Evolutionary conservation across 192 early-diverging fungal species (phyloP), one percentile per base, ranked within the genome.

Genomic region (Coemansia sp.): DNA sequence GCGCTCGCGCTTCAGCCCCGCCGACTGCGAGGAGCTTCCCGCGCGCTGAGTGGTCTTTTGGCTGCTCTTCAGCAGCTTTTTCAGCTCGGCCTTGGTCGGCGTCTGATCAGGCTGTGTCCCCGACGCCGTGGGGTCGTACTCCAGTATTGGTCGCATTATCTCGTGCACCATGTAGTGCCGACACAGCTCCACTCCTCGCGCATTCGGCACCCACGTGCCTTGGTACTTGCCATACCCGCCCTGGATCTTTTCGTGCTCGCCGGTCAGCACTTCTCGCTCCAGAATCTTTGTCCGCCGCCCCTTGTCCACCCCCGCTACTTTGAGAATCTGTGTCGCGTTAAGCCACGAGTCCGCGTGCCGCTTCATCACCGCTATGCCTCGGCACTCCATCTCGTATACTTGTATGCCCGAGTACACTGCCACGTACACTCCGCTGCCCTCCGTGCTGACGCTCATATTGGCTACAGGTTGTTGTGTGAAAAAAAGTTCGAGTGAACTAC

Each of bases 161-260:
- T 84, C 61, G 52, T 90, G 84, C 11, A 97, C 93, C n/a, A 81
- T 77, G 70, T 93, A 98, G 53, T 91, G 87, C 62, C 84, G 60
- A 20, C 94, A 94, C 0, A 99, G 74, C 45, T 87, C 79, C 6
- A 92, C 85, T n/a, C 91, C 95, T 11, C 92, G 85, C 36, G 86
- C 84, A 71, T 90, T 93, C 3, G 97, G 97, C 7, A 99, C 88
- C 88, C 89, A 91, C 7, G 87, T 94, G 70, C 97, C 96, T 84
- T 96, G 97, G 75, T 97, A 99, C 83, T 95, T 96, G 61, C 96
- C 96, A 74, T 98, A 98, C 12, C 97, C 97, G 13, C 97, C 97
- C 72, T 98, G 96, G 14, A 99, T 91, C 72, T 97, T 97, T 61
- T 99, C 96, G 69, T 94, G 95, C 45, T 85, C 81, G 21, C 93